Evolutionary conservation across 2,329 filamentous ascomycete genomes (phyloP).

Genomic region (Rhinocladiella similis): DNA sequence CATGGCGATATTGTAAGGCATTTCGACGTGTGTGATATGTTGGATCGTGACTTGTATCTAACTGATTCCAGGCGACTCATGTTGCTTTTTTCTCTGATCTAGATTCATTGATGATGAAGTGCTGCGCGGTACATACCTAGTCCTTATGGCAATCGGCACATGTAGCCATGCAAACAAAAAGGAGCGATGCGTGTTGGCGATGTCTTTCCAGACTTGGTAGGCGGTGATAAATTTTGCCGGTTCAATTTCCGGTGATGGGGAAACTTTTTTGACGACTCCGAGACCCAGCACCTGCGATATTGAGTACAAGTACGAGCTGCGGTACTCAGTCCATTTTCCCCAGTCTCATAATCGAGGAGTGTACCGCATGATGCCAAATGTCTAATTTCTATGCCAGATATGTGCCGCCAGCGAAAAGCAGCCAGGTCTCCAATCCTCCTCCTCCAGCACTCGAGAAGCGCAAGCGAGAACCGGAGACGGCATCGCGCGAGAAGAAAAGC

Average conservation of each 20-base stretch:
- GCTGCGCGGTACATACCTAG: no score
- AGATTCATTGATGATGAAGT: background rate
- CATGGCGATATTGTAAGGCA: constrained; percentile 81
- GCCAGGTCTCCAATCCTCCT: background rate
- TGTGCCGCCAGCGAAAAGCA: constrained; percentile 37
- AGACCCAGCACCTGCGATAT: background rate
- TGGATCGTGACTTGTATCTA: no score
- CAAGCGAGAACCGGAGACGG: constrained; percentile 28
- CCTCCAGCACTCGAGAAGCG: constrained; percentile 26
- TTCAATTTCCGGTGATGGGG: constrained; percentile 15
- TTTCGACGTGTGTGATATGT: constrained; percentile 34
- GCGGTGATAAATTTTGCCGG: constrained; percentile 34
- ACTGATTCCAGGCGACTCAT: background rate
- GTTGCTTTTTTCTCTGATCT: background rate
- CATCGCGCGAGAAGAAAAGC: constrained; percentile 34
- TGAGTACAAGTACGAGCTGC: background rate
- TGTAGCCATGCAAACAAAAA: background rate
- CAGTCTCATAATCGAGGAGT: no score
- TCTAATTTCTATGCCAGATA: constrained; percentile 50
- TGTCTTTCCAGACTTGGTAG: constrained; percentile 2
- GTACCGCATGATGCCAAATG: constrained; percentile 36
- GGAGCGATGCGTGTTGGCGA: constrained; percentile 15
- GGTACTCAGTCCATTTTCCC: no score
- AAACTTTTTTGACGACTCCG: background rate
- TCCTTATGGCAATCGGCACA: no score